A percentile compares a stretch with the other conserved stretches of the same genome.
phyloP scores from a whole-genome alignment of 345 rosid species.

The Populus deltoides region DNA sequence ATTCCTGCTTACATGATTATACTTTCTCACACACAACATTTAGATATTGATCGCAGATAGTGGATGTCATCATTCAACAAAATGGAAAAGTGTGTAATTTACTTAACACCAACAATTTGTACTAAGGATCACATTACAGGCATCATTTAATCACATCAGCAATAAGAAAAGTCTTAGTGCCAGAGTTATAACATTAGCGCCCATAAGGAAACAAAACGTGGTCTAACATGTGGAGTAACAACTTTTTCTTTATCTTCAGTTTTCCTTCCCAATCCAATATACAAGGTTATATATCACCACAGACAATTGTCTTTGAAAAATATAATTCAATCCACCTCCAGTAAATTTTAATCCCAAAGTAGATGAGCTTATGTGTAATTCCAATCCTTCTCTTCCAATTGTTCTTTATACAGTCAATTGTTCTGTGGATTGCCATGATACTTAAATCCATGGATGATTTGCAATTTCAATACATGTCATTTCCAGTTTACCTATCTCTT shows the following conservation, averaged over 20 bases:
- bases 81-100: background rate
- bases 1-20: background rate
- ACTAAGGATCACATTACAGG: background rate
- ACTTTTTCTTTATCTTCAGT: background rate
- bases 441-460: background rate
- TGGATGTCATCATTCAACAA: background rate
- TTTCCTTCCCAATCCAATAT: background rate
- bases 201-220: background rate
- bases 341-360: background rate
- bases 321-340: background rate
- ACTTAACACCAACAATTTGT: background rate
- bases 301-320: background rate
- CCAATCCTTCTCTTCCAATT: background rate
- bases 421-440: background rate
- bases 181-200: background rate
- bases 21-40: background rate
- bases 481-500: background rate
- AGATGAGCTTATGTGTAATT: background rate
- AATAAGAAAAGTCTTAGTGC: background rate
- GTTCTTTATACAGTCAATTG: background rate
- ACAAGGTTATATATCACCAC: background rate
- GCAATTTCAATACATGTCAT: background rate
- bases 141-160: background rate
- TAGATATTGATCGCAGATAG: background rate
- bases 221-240: background rate